Percentiles rank a stretch among this genome's conserved stretches.
These are phyloP conservation scores for Diaporthe ilicicola DNA, from an alignment of 2,329 filamentous ascomycete genomes.

Conservation along the genomic window DNA sequence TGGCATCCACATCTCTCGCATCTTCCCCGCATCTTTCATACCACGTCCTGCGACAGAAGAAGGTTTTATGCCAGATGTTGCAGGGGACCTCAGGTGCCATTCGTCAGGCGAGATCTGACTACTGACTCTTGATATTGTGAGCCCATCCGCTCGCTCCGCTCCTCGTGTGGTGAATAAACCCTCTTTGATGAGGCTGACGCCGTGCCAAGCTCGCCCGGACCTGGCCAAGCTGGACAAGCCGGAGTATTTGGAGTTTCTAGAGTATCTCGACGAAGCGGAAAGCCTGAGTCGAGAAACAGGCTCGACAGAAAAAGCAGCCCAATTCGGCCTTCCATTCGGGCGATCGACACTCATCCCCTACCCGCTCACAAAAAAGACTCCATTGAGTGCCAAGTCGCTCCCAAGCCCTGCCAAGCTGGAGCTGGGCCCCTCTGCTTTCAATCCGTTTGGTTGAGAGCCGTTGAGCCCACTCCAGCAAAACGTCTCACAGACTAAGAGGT, in stretches of 20 bases:
- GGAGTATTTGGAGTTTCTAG: background rate
- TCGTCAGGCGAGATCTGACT: conserved; percentile 4
- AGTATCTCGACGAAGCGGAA: background rate
- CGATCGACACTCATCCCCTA: conserved; percentile 24
- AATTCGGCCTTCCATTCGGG: conserved; percentile 14
- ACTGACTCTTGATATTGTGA: background rate
- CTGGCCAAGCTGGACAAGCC: too few species aligned
- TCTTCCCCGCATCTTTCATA: conserved; percentile 12
- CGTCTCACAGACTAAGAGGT: conserved; percentile 23
- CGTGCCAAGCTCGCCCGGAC: background rate
- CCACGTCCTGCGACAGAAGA: background rate
- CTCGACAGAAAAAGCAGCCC: conserved; percentile 14
- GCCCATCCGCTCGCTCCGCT: conserved; percentile 1
- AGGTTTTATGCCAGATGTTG: conserved; percentile 14
- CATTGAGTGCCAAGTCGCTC: conserved; percentile 23
- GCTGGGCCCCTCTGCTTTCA: background rate
- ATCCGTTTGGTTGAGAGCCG: conserved; percentile 14
- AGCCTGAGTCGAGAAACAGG: background rate
- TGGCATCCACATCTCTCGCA: conserved; percentile 1
- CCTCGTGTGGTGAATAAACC: background rate
- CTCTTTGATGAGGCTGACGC: background rate
- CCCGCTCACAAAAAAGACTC: conserved; percentile 10
- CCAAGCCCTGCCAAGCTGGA: conserved; percentile 27
- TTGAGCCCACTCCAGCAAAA: conserved; percentile 20
- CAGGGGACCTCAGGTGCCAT: background rate